Evolutionary conservation across 176 grass and related monocot species (phyloP), one percentile per base, ranked within the genome.

Genomic region (Aegilops longissima): DNA sequence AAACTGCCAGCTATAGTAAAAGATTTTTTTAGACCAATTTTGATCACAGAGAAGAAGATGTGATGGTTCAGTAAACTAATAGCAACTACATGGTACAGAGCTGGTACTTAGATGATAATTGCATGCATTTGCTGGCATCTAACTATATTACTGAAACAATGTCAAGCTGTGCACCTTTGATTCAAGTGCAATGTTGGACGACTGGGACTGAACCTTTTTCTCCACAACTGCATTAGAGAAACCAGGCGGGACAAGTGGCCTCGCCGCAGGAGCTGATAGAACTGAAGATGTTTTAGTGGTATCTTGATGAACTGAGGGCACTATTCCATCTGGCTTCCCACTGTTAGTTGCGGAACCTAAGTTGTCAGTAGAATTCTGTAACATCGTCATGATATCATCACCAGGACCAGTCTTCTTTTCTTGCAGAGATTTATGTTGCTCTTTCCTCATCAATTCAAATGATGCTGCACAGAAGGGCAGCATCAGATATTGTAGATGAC

Each of bases 371-470:
- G 89, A 85, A 9, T 78, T 91, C 42, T 93, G 82, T 79, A 99
- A 82, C 56, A 96, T 69, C 44, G 88, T 80, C 67, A 95, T 88
- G 54, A 98, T 88, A 75, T 92, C 86, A 82, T 82, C 90, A 80
- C 84, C 83, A 56, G 88, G 85, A 42, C 80, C 66, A 52, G 21
- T 96, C 72, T 91, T 93, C 74, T 97, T 96, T 85, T 94, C 97
- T 82, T 93, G 94, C 61, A 99, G 75, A 67, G 86, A 31, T 93
- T 92, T 94, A 31, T 99, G 94, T 79, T 97, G 97, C 83, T 99
- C 94, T 87, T 99, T 94, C 84, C 97, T 99, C 93, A 99, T 99
- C 66, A 94, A 78, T 79, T 99, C 97, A 90, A 99, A 99, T 33
- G 97, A 99, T 61, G 84, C 97, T 99, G 92, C 82, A 90, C 40